Percentiles rank a stretch among this genome's conserved stretches.
These are phyloP conservation scores for Pleochaeta shiraiana DNA, from an alignment of 2,329 filamentous ascomycete species.

Conservation along the genomic window DNA sequence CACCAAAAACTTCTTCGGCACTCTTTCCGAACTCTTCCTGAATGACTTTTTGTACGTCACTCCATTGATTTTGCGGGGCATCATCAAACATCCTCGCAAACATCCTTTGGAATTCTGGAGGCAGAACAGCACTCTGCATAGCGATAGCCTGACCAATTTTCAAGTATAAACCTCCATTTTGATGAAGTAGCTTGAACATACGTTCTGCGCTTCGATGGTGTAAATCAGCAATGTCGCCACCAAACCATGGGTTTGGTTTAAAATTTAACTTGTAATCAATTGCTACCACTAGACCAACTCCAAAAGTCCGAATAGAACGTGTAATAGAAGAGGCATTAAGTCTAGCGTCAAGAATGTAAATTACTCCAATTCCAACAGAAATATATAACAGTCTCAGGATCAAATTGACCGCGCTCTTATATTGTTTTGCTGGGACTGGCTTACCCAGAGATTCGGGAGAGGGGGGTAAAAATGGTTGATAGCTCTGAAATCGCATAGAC, in stretches of 20 bases:
- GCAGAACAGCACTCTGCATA: constrained; percentile 90
- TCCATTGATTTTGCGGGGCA: constrained; percentile 81
- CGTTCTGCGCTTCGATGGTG: constrained; percentile 70
- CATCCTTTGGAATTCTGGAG: constrained; percentile 90
- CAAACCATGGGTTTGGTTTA: constrained; percentile 51
- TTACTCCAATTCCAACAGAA: constrained; percentile 32
- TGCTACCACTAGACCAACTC: constrained; percentile 56
- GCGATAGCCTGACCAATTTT: constrained; percentile 98
- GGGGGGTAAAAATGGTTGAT: constrained; percentile 50
- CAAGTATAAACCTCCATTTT: constrained; percentile 83
- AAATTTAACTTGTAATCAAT: constrained; percentile 97
- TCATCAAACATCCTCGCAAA: constrained; percentile 96
- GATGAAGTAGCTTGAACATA: constrained; percentile 56
- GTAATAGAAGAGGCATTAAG: constrained; percentile 60
- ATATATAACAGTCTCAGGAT: constrained; percentile 47
- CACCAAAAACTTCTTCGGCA: constrained; percentile 78
- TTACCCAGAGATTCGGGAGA: constrained; percentile 58
- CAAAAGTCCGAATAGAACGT: constrained; percentile 65
- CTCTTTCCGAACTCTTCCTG: constrained; percentile 71
- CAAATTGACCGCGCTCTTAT: constrained; percentile 50
- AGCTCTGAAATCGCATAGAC: constrained; percentile 22
- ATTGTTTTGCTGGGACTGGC: constrained; percentile 47
- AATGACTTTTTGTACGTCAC: constrained; percentile 66
- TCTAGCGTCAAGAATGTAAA: constrained; percentile 48
- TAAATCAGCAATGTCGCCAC: constrained; percentile 50